phyloP scores from a whole-genome alignment of 306 rosid species.

The Senna siamea region DNA sequence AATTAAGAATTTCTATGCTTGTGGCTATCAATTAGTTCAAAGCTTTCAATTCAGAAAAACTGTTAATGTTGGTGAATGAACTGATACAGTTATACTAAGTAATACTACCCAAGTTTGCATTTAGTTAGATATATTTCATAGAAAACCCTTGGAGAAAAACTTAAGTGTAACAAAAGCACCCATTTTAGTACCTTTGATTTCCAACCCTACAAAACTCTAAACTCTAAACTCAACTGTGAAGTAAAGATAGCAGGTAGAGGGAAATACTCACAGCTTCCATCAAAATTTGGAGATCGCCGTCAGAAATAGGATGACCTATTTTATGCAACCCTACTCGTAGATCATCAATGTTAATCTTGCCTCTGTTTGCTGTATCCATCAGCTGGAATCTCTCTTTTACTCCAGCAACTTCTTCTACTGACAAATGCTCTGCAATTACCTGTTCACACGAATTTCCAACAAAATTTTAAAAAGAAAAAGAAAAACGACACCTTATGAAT shows the following conservation, averaged over 20 bases:
- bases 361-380: slow-evolving; percentile 77
- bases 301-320: slow-evolving; percentile 81
- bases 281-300: slow-evolving; percentile 72
- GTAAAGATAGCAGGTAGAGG: slow-evolving; percentile 31
- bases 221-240: neutral
- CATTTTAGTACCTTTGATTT: neutral
- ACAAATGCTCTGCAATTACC: slow-evolving; percentile 95
- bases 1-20: slow-evolving; percentile 1
- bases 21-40: slow-evolving; percentile 7
- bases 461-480: neutral
- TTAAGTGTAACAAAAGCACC: neutral
- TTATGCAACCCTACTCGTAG: slow-evolving; percentile 80
- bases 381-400: slow-evolving; percentile 76
- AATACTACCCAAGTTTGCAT: slow-evolving; percentile 10
- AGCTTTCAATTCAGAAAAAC: neutral
- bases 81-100: neutral
- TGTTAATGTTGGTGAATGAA: slow-evolving; percentile 3
- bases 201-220: neutral
- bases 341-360: slow-evolving; percentile 83
- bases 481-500: neutral
- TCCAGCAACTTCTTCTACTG: slow-evolving; percentile 91
- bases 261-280: slow-evolving; percentile 92
- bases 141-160: neutral
- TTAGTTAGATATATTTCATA: slow-evolving; percentile 15
- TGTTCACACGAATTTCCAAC: slow-evolving; percentile 47